Percentiles rank a stretch among this genome's conserved stretches.
These are phyloP conservation scores for Colletotrichum trifolii DNA, from an alignment of 2,329 filamentous ascomycete species.

Conservation along the genomic window DNA sequence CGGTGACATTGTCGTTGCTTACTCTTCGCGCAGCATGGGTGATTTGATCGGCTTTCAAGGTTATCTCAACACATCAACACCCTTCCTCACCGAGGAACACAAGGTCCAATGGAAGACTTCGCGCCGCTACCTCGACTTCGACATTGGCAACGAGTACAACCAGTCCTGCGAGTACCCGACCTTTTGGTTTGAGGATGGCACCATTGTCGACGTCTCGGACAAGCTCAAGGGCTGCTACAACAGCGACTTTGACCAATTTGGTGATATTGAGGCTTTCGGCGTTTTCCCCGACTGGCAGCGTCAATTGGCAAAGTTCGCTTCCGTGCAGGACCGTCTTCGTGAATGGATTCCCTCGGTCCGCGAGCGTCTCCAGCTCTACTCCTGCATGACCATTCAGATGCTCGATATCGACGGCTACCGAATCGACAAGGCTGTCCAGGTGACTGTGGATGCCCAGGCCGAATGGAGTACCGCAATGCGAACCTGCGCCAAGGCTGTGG, in stretches of 20 bases:
- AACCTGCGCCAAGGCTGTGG: slow-evolving; percentile 64
- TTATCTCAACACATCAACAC: slow-evolving; percentile 67
- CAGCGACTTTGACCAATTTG: slow-evolving; percentile 73
- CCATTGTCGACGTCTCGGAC: slow-evolving; percentile 58
- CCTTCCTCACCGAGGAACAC: slow-evolving; percentile 66
- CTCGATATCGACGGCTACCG: slow-evolving; percentile 76
- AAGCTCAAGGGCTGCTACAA: slow-evolving; percentile 66
- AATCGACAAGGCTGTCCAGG: slow-evolving; percentile 74
- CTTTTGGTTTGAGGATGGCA: slow-evolving; percentile 70
- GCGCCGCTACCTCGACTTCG: slow-evolving; percentile 68
- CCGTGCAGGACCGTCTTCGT: slow-evolving; percentile 73
- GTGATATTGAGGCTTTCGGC: slow-evolving; percentile 72
- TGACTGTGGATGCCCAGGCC: slow-evolving; percentile 70
- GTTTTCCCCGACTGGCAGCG: slow-evolving; percentile 72
- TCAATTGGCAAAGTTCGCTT: slow-evolving; percentile 74
- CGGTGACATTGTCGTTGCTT: slow-evolving; percentile 11
- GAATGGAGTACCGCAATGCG: slow-evolving; percentile 68
- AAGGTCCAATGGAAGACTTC: slow-evolving; percentile 66
- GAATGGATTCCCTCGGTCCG: slow-evolving; percentile 71
- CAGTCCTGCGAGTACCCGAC: slow-evolving; percentile 66
- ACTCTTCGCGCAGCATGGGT: slow-evolving; percentile 63
- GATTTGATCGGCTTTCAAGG: slow-evolving; percentile 73
- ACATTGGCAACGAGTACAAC: slow-evolving; percentile 63
- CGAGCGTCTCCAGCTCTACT: slow-evolving; percentile 68
- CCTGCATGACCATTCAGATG: slow-evolving; percentile 70